A percentile compares a stretch with the other conserved stretches of the same genome.
These are phyloP conservation scores for Fusarium citri DNA, from an alignment of 2,329 filamentous ascomycete genomes.

Conservation along the genomic window DNA sequence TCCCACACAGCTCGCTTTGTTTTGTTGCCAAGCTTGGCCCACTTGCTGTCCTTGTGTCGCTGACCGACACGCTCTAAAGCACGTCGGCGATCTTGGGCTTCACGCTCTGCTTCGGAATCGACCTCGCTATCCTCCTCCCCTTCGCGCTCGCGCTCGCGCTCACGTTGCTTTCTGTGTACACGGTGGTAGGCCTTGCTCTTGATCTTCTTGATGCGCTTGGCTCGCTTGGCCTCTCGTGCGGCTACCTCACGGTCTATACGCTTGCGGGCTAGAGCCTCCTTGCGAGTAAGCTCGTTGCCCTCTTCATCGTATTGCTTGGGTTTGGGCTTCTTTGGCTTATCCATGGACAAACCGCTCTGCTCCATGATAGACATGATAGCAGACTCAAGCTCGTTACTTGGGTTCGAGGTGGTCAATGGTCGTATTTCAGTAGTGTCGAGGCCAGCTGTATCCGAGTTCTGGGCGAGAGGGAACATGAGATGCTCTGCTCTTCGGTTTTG, in stretches of 20 bases:
- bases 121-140: constrained; percentile 68
- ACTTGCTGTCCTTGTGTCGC: constrained; percentile 88
- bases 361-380: constrained; percentile 90
- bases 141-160: constrained; percentile 67
- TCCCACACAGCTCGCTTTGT: constrained; percentile 88
- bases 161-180: constrained; percentile 82
- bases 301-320: constrained; percentile 76
- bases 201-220: constrained; percentile 97
- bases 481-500: constrained; percentile 92
- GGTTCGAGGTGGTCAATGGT: constrained; percentile 70
- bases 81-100: constrained; percentile 76
- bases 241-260: constrained; percentile 85
- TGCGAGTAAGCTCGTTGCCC: constrained; percentile 77
- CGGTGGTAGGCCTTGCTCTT: constrained; percentile 96
- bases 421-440: constrained; percentile 72
- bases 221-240: constrained; percentile 87
- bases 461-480: constrained; percentile 85
- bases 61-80: constrained; percentile 88
- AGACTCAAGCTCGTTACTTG: constrained; percentile 84
- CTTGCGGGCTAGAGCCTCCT: constrained; percentile 77
- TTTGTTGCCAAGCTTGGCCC: constrained; percentile 86
- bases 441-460: constrained; percentile 72
- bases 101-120: constrained; percentile 73
- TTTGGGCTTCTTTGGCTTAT: constrained; percentile 58
- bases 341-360: constrained; percentile 80